phyloP scores from a whole-genome alignment of 441 rosid species.

The Capsella rubella region DNA sequence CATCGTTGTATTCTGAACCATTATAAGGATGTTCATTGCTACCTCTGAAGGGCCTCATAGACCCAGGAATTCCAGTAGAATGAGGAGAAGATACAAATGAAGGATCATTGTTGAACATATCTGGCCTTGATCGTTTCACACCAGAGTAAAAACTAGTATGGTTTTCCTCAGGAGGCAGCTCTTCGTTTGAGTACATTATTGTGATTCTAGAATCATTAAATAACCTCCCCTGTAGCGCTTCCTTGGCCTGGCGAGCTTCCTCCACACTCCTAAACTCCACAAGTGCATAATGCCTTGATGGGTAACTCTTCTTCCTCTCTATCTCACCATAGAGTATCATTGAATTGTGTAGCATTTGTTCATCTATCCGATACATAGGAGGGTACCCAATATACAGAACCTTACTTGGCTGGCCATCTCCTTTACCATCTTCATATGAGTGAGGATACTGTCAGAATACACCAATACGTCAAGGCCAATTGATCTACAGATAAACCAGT shows the following conservation, averaged over 20 bases:
- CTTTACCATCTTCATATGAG: constrained; percentile 56
- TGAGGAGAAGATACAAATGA: constrained; percentile 53
- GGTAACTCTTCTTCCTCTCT: constrained; percentile 72
- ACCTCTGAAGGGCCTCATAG: constrained; percentile 59
- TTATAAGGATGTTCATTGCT: constrained; percentile 58
- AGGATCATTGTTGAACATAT: constrained; percentile 57
- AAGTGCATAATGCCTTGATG: constrained; percentile 84
- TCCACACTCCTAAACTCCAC: constrained; percentile 96
- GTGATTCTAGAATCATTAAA: constrained; percentile 92
- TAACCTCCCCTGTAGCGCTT: constrained; percentile 91
- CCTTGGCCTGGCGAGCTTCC: constrained; percentile 97
- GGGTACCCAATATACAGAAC: constrained; percentile 95
- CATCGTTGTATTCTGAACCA: constrained; percentile 61
- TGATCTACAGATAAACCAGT: neutral
- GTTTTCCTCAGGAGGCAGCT: constrained; percentile 71
- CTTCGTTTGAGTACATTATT: constrained; percentile 82
- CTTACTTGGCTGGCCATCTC: constrained; percentile 80
- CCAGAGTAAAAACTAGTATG: constrained; percentile 60
- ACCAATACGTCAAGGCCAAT: constrained; percentile 20
- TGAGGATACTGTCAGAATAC: constrained; percentile 58
- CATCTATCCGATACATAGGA: constrained; percentile 87
- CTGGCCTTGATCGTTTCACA: constrained; percentile 67
- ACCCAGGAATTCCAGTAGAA: constrained; percentile 52
- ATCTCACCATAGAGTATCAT: constrained; percentile 99
- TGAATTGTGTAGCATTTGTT: constrained; percentile 96